Conservation (phyloP, 2,329 filamentous ascomycete genomes). For the Clonostachys byssicola region DNA sequence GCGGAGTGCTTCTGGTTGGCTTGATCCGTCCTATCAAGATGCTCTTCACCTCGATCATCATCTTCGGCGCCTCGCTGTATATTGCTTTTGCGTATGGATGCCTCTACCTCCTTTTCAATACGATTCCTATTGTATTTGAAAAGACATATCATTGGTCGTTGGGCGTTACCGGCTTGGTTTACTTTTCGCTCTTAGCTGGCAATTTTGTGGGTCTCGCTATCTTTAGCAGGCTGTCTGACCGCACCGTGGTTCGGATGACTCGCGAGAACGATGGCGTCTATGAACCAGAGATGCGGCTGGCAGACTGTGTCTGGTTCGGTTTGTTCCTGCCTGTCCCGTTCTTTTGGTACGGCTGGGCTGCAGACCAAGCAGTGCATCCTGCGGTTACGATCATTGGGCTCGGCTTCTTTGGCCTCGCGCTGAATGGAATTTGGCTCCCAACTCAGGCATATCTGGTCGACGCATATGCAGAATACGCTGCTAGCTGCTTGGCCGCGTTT, state of each 20-base stretch:
- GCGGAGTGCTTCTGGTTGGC: constrained; percentile 35
- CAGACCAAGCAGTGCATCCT: constrained; percentile 21
- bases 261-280: constrained; percentile 31
- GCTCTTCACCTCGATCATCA: constrained; percentile 41
- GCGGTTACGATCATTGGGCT: constrained; percentile 29
- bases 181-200: constrained; percentile 40
- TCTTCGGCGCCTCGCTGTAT: constrained; percentile 41
- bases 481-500: constrained; percentile 55
- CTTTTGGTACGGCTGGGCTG: constrained; percentile 28
- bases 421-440: constrained; percentile 40
- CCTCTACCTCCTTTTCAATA: constrained; percentile 50
- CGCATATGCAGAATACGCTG: constrained; percentile 50
- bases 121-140: constrained; percentile 45
- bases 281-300: constrained; percentile 27
- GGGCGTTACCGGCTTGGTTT: constrained; percentile 42
- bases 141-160: constrained; percentile 39
- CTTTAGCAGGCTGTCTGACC: constrained; percentile 38
- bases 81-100: constrained; percentile 47
- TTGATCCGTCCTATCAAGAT: constrained; percentile 47
- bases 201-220: constrained; percentile 30
- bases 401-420: constrained; percentile 36
- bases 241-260: constrained; percentile 37
- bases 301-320: constrained; percentile 22
- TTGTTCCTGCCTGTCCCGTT: constrained; percentile 22
- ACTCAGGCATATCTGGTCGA: constrained; percentile 59